phyloP scores from a whole-genome alignment of 306 rosid species.

The Benincasa hispida region DNA sequence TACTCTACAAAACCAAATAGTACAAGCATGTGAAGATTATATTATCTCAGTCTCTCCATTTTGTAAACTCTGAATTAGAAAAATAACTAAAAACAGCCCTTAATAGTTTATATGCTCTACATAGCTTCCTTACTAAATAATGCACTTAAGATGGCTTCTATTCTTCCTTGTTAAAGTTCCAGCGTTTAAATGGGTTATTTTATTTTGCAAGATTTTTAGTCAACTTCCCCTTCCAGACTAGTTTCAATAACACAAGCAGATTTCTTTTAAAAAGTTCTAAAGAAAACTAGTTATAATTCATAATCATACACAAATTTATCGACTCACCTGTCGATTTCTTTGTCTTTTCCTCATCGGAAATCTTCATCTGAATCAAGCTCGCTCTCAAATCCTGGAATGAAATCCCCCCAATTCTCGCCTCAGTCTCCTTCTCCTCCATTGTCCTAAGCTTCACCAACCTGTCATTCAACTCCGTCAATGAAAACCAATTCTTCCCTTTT shows the following conservation, averaged over 20 bases:
- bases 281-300: neutral
- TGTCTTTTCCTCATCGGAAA: neutral
- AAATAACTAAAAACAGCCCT: neutral
- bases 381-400: neutral
- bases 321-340: constrained; percentile 8
- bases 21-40: neutral
- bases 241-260: neutral
- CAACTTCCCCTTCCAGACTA: neutral
- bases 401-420: neutral
- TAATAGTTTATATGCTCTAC: neutral
- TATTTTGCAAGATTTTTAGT: neutral
- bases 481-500: constrained; percentile 32
- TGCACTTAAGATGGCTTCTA: neutral
- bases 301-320: neutral
- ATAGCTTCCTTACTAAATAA: neutral
- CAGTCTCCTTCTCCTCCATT: constrained; percentile 27
- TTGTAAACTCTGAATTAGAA: neutral
- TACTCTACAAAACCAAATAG: neutral
- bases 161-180: neutral
- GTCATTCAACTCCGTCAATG: constrained; percentile 49
- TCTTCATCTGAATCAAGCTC: neutral
- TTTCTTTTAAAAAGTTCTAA: neutral
- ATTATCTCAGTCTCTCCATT: neutral
- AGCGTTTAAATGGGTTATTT: neutral
- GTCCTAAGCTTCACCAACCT: constrained; percentile 52